Base-by-base conservation (phyloP, 2,329 filamentous ascomycete genomes). In the Purpureocillium takamizusanense region DNA sequence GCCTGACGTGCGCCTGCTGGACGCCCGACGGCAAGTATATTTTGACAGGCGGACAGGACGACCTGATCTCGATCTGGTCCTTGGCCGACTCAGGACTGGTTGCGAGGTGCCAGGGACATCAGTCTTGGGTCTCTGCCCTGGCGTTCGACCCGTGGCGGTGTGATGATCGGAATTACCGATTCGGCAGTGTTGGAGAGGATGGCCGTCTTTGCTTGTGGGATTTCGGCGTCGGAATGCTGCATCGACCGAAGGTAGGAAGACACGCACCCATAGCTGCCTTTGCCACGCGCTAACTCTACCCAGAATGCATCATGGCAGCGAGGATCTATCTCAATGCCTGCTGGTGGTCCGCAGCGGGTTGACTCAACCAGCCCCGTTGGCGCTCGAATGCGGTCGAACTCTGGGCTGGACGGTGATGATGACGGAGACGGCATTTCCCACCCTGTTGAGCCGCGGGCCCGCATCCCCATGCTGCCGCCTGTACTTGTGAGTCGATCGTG, bases 101-200 rank as follows among this genome's bases (percentile, higher is more conserved):
- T 36, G 92, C 90, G 14, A 78, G 92, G 45, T 97, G 92, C 57
- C 87, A 94, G 54, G 92, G 92, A 3, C 92, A 98, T 61, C 83
- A 94, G 46, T 95, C 88, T 4, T 98, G 88, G 88, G 89, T 98
- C 1, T 88, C 87, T 4, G 80, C 82, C 13, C 86, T 98, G 30
- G 86, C 87, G 4, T 98, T 97, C 57, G 92, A 98, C 57, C 88
- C 88, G 0, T 98, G 92, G 92, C 77, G 89, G 46, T 98, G 92
- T 54, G 92, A 98, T 54, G 87, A 94, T 56, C 79, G 84, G 50
- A 97, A 87, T 51, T 98, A 98, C 62, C 78, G 92, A 2, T 95
- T 98, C 52, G 92, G 92, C 23, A 95, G 87, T 52, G 90, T 98
- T 1, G 92, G 90, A 12, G 90, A 97, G 56, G 92, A 98, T 57